Conservation (phyloP, 768 basidiomycete species). For the Dictyophora rubrovolvata region DNA sequence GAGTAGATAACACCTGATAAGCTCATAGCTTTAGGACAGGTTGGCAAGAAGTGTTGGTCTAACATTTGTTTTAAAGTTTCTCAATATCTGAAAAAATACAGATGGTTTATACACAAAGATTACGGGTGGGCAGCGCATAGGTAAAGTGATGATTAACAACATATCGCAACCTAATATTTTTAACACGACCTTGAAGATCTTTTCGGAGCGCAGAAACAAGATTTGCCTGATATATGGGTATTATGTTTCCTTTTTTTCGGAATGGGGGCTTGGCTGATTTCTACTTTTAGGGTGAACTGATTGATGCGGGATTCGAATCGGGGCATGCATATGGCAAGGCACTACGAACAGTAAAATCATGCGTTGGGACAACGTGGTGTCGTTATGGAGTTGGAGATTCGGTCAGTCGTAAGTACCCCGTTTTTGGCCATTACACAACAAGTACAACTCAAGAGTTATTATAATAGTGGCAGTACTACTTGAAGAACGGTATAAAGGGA, state of each 20-base stretch:
- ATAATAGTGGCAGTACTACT: conserved; percentile 61
- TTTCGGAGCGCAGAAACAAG: conserved; percentile 61
- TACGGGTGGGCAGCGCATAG: conserved; percentile 25
- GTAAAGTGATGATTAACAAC: not conserved
- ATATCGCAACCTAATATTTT: no score
- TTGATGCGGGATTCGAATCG: conserved; percentile 59
- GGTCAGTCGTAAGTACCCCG: conserved; percentile 36
- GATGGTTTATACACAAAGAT: conserved; percentile 56
- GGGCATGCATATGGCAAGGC: conserved; percentile 67
- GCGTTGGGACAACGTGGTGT: conserved; percentile 41
- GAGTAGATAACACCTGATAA: conserved; percentile 47
- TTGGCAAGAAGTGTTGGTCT: conserved; percentile 50
- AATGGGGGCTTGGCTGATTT: not conserved
- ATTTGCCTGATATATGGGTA: conserved; percentile 57
- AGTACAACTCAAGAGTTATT: not conserved
- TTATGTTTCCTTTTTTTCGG: not conserved
- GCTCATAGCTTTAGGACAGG: conserved; percentile 51
- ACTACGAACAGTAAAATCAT: conserved; percentile 66
- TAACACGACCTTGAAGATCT: conserved; percentile 28
- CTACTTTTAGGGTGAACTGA: conserved; percentile 31
- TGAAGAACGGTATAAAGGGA: conserved; percentile 63
- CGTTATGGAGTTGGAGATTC: conserved; percentile 67
- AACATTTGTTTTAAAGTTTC: not conserved
- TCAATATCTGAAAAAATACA: conserved; percentile 7
- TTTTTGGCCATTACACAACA: not conserved